Evolutionary conservation across 176 grass and related monocot species (phyloP).

Genomic region (Triticum monococcum): DNA sequence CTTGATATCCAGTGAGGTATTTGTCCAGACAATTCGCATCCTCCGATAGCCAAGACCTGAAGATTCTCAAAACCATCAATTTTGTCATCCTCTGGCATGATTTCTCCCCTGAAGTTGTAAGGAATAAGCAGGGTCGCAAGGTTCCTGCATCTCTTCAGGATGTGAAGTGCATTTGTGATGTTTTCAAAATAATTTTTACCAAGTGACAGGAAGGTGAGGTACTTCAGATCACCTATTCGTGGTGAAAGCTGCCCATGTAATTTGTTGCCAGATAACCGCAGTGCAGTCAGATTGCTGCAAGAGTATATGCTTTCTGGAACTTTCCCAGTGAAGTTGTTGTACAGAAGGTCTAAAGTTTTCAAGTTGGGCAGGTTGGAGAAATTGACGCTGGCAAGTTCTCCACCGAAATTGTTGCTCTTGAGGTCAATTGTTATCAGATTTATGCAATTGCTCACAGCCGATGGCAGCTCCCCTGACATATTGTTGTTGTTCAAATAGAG

Average conservation of each 20-base stretch:
- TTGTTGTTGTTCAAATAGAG: conserved; percentile 12
- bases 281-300: not conserved
- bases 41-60: not conserved
- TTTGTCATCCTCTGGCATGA: not conserved
- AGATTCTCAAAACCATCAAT: conserved; percentile 33
- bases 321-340: conserved; percentile 3
- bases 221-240: not conserved
- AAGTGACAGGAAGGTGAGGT: conserved; percentile 9
- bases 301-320: conserved; percentile 46
- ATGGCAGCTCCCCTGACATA: conserved; percentile 22
- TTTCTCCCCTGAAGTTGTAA: not conserved
- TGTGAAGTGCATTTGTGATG: conserved; percentile 17
- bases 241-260: not conserved
- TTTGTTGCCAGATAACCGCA: not conserved
- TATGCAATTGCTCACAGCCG: not conserved
- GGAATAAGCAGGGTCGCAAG: conserved; percentile 17
- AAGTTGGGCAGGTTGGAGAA: conserved; percentile 27
- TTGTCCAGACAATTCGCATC: not conserved
- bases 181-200: not conserved
- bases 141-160: not conserved
- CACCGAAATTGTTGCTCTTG: not conserved
- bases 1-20: conserved; percentile 38
- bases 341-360: not conserved
- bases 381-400: not conserved
- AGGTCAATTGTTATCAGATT: conserved; percentile 24